Conservation (phyloP, 257 asterid species). For the Solanum megistacrolobum region DNA sequence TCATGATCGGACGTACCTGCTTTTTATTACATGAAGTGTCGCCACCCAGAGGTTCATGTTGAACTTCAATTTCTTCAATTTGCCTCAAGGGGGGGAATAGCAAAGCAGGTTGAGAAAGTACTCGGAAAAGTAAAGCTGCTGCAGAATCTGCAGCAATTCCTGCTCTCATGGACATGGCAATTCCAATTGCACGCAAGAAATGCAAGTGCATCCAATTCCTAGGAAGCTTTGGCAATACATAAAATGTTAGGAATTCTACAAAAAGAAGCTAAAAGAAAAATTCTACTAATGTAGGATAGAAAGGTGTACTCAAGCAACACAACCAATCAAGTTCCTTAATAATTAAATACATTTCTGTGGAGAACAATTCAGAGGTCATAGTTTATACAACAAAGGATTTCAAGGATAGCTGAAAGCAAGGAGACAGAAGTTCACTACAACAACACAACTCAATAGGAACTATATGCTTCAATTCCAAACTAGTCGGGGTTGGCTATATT, state of each 20-base stretch:
- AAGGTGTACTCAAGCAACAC: background rate
- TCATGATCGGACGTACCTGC: constrained; percentile 37
- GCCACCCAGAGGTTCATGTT: constrained; percentile 50
- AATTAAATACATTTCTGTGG: background rate
- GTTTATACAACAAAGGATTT: background rate
- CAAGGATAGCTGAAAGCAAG: background rate
- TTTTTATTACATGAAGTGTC: constrained; percentile 49
- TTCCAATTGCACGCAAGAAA: constrained; percentile 94
- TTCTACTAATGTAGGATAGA: background rate
- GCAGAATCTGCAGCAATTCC: constrained; percentile 98
- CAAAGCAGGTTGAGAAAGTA: constrained; percentile 95
- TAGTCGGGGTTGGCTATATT: background rate
- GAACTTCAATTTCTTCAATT: constrained; percentile 86
- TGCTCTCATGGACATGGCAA: constrained; percentile 98
- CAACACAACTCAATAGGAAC: background rate
- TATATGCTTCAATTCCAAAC: background rate
- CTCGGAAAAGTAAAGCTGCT: constrained; percentile 93
- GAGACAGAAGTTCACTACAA: background rate
- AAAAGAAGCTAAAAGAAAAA: background rate
- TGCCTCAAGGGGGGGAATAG: constrained; percentile 89
- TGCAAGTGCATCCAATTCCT: constrained; percentile 99
- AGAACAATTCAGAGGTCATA: background rate
- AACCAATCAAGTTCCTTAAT: background rate
- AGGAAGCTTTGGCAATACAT: constrained; percentile 60
- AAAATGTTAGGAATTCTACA: background rate